Conservation (phyloP, 2,329 filamentous ascomycete genomes). For the Epichloe gansuensis region DNA sequence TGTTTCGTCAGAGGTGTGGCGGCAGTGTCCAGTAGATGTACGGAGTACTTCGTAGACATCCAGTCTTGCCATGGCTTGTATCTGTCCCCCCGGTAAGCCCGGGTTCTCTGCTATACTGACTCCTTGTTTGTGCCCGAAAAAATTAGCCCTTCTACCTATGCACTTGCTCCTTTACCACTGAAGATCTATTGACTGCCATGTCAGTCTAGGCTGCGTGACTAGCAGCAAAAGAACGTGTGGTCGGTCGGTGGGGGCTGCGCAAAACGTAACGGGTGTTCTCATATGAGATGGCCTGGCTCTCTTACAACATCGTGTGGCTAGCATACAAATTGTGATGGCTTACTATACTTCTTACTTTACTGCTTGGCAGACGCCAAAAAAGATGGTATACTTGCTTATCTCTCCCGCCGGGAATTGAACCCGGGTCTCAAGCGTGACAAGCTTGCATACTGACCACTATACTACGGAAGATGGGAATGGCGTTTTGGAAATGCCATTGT, state of each 20-base stretch:
- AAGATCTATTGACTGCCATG: too few relatives aligned
- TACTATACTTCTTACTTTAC: too few relatives aligned
- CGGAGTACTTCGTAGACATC: too few relatives aligned
- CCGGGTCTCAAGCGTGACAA: conserved; percentile 4
- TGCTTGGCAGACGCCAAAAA: too few relatives aligned
- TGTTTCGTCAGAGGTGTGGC: not conserved
- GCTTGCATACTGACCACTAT: conserved; percentile 4
- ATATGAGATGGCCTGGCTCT: too few relatives aligned
- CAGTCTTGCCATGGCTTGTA: not conserved
- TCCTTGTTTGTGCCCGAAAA: too few relatives aligned
- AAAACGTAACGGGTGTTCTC: not conserved
- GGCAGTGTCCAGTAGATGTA: not conserved
- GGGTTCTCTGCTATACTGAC: not conserved
- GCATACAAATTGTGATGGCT: too few relatives aligned
- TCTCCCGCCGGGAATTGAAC: conserved; percentile 3
- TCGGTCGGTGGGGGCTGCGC: not conserved
- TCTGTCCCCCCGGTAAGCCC: not conserved
- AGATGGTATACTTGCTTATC: too few relatives aligned
- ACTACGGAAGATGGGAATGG: not conserved
- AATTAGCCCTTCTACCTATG: too few relatives aligned
- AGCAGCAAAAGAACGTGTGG: not conserved
- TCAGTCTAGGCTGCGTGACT: too few relatives aligned
- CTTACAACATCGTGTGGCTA: too few relatives aligned
- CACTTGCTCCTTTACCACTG: too few relatives aligned
- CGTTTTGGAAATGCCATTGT: not conserved